Evolutionary conservation across 768 basidiomycete genomes (phyloP), one percentile per base, ranked within the genome.

Genomic region (Clitopilus hobsonii): DNA sequence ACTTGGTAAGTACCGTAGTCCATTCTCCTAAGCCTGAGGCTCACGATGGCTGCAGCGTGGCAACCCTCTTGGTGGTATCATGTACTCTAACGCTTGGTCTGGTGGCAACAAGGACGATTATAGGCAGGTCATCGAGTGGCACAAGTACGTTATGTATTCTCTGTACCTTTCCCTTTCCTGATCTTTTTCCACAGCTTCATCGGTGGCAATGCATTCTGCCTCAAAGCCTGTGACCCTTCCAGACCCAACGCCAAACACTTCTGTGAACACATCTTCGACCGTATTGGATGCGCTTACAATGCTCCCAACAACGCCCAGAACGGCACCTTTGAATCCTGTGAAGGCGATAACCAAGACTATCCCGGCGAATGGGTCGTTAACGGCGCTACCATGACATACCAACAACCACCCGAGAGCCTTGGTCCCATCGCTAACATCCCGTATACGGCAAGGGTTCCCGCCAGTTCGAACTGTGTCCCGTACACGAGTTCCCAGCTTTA

Each of bases 211-310:
- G 53, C 55, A 20, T 87, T 89, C 76, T 92, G 89, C 69, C 62
- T 88, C 59, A 92, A 91, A 68, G 72, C 79, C 0, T 93, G 90
- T 71, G 82, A 89, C 62, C 84, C 84, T 1, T 58, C 67, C 0
- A 71, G 74, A 10, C 61, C 78, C 13, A 75, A 82, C 61, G 74
- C 79, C 0, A 70, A 72, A 2, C 63, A 71, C 16, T 79, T 67
- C 61, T 91, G 90, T 72, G 73, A 88, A 66, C 85, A 93, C 75
- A 78, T 83, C 57, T 86, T 74, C 57, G 89, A 91, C 63, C 86
- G 85, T 54, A 84, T 90, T 51, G 91, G 91, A 7, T 86, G 87
- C 60, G 63, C 58, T 1, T 91, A 84, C 75, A 92, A 91, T 65
- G 85, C 81, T 8, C 89, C 90, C 3, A 83, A 79, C 63, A 68